phyloP scores from a whole-genome alignment of 2,329 filamentous ascomycete species.

The Bertia moriformis region DNA sequence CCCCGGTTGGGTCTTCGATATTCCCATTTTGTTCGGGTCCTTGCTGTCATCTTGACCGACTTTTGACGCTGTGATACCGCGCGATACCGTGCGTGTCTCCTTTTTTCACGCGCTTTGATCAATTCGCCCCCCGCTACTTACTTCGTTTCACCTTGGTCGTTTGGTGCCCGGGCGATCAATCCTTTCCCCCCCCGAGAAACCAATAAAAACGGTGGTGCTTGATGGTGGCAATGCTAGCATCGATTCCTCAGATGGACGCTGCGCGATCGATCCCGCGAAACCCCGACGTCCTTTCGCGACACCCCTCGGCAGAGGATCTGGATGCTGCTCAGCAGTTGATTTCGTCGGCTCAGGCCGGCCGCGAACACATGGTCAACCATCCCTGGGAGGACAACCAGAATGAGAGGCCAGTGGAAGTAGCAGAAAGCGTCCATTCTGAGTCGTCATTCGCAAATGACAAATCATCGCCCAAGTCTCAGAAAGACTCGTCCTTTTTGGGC shows the following conservation, averaged over 20 bases:
- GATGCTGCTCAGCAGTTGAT: slow-evolving; percentile 29
- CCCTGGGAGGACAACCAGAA: slow-evolving; percentile 4
- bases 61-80: background rate
- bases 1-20: too few relatives aligned
- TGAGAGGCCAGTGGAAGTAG: slow-evolving; percentile 6
- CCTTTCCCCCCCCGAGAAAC: too few relatives aligned
- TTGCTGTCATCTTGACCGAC: background rate
- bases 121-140: too few relatives aligned
- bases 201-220: background rate
- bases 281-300: slow-evolving; percentile 15
- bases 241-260: slow-evolving; percentile 19
- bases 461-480: slow-evolving; percentile 17
- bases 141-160: too few relatives aligned
- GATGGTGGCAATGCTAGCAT: slow-evolving; percentile 16
- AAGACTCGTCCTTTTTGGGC: slow-evolving; percentile 20
- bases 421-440: slow-evolving; percentile 4
- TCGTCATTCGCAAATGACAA: slow-evolving; percentile 9
- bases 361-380: slow-evolving; percentile 12
- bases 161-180: too few relatives aligned
- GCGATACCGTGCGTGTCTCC: too few relatives aligned
- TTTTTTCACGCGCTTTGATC: too few relatives aligned
- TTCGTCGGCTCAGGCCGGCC: slow-evolving; percentile 25
- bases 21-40: too few relatives aligned
- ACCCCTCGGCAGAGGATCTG: slow-evolving; percentile 27
- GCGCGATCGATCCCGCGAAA: slow-evolving; percentile 14